phyloP scores from a whole-genome alignment of 2,329 filamentous ascomycete genomes.

The Colletotrichum phormii region DNA sequence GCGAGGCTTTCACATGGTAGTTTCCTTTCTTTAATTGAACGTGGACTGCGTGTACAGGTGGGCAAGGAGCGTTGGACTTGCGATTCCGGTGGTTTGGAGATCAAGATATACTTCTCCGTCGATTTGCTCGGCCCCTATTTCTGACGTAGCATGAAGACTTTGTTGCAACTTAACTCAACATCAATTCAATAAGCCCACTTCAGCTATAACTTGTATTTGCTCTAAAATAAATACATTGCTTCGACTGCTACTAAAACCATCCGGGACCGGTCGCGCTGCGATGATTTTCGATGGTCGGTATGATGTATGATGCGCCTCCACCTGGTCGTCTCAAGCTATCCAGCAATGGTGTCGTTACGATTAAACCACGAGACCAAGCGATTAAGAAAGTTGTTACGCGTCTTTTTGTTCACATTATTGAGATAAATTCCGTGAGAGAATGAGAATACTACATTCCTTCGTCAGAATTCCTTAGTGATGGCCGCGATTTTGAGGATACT shows the following conservation, averaged over 20 bases:
- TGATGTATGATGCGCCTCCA: no score
- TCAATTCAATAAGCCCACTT: neutral
- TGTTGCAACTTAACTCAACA: neutral
- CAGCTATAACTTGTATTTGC: no score
- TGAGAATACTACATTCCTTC: neutral
- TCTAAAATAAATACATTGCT: no score
- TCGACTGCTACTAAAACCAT: no score
- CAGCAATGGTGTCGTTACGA: no score
- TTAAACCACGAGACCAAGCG: neutral
- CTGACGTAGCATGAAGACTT: neutral
- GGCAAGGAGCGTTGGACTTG: neutral
- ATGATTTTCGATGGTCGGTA: no score
- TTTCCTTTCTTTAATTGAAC: neutral
- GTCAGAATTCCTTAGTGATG: neutral
- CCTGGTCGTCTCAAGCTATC: no score
- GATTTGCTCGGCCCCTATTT: neutral
- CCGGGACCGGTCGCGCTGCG: no score
- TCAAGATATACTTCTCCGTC: neutral
- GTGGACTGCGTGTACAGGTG: neutral
- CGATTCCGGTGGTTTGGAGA: neutral
- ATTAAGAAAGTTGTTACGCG: neutral
- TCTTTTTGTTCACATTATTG: neutral
- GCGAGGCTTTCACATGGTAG: neutral
- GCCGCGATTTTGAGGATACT: neutral
- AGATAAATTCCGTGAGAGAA: neutral